phyloP scores from a whole-genome alignment of 2,329 filamentous ascomycete genomes.

The Aspergillus cejpii region DNA sequence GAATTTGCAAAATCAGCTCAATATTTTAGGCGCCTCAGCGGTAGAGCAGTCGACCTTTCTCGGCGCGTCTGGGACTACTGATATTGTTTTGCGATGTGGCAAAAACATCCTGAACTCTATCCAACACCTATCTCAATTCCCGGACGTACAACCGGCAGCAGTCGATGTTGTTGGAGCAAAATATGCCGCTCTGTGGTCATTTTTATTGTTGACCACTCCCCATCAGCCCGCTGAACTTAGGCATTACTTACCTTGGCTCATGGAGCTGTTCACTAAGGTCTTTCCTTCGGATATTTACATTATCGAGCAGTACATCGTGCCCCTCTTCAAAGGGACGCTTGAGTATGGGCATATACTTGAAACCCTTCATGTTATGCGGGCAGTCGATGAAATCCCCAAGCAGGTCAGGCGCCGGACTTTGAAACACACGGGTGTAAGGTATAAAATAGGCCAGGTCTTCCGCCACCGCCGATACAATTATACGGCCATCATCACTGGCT shows the following conservation, averaged over 20 bases:
- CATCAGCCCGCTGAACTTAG: conserved; percentile 48
- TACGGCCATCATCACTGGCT: conserved; percentile 78
- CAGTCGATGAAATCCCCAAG: conserved; percentile 51
- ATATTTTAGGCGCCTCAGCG: conserved; percentile 43
- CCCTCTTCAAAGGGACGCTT: conserved; percentile 49
- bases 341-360: conserved; percentile 51
- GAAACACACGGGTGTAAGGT: conserved; percentile 49
- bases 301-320: conserved; percentile 60
- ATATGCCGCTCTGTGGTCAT: conserved; percentile 69
- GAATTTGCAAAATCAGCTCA: conserved; percentile 55
- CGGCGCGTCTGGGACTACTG: conserved; percentile 55
- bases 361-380: conserved; percentile 51
- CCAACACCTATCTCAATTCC: conserved; percentile 44
- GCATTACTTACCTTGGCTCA: conserved; percentile 58
- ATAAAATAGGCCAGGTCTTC: conserved; percentile 75
- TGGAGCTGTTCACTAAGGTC: conserved; percentile 57
- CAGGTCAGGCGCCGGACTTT: conserved; percentile 35
- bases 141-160: conserved; percentile 23
- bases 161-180: conserved; percentile 55
- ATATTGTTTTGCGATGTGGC: conserved; percentile 67
- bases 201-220: conserved; percentile 48
- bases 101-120: conserved; percentile 75
- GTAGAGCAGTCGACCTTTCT: conserved; percentile 49
- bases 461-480: conserved; percentile 74
- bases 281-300: conserved; percentile 67